Evolutionary conservation across 768 basidiomycete genomes (phyloP).

Genomic region (Psilocybe azurescens): DNA sequence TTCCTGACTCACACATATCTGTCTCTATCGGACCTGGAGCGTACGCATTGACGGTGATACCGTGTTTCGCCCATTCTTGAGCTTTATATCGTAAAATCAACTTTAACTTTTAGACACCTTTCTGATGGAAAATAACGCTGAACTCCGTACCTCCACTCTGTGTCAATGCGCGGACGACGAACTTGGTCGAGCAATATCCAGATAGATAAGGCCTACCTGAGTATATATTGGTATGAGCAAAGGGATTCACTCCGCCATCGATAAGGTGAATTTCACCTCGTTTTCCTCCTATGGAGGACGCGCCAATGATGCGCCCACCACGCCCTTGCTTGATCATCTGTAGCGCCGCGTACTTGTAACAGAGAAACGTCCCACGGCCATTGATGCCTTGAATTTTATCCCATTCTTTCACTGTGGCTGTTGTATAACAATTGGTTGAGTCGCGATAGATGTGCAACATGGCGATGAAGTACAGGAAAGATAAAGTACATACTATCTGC

Average conservation of each 20-base stretch:
- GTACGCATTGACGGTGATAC: slow-evolving; percentile 49
- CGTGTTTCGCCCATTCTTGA: slow-evolving; percentile 37
- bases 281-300: slow-evolving; percentile 36
- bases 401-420: slow-evolving; percentile 42
- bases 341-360: slow-evolving; percentile 66
- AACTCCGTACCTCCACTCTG: slow-evolving; percentile 33
- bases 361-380: slow-evolving; percentile 60
- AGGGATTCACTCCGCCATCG: no score
- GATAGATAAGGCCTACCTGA: slow-evolving; percentile 29
- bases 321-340: slow-evolving; percentile 62
- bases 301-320: slow-evolving; percentile 62
- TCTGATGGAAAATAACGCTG: no score
- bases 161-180: slow-evolving; percentile 42
- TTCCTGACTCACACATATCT: slow-evolving; percentile 7
- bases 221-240: no score
- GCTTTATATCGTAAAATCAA: not conserved
- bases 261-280: slow-evolving; percentile 15
- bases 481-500: slow-evolving; percentile 25
- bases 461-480: no score
- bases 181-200: slow-evolving; percentile 30
- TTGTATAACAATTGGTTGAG: not conserved
- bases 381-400: slow-evolving; percentile 55
- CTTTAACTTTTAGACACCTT: no score
- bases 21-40: slow-evolving; percentile 35
- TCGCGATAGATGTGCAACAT: no score